Evolutionary conservation across 805 yeast genomes (phyloP).

Genomic region (Saccharomycopsis fibuligera): DNA sequence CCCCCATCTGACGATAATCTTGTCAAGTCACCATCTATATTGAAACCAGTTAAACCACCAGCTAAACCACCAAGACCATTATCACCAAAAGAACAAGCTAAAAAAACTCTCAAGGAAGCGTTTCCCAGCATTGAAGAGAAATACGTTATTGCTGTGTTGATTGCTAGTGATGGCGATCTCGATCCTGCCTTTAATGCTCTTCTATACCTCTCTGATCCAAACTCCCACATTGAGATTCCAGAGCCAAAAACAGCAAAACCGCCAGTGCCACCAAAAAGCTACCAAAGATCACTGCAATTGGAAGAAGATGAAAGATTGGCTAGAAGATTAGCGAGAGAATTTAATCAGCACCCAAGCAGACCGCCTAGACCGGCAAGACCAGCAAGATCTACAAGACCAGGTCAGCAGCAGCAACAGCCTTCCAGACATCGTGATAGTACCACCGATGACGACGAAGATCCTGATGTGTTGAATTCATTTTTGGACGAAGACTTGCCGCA

Average conservation of each 20-base stretch:
- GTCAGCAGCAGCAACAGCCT: conserved; percentile 10
- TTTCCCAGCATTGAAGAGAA: conserved; percentile 74
- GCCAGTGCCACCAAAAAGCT: conserved; percentile 28
- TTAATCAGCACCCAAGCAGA: conserved; percentile 17
- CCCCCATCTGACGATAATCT: conserved; percentile 10
- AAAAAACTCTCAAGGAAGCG: conserved; percentile 68
- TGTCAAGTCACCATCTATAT: conserved; percentile 14
- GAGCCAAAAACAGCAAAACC: conserved; percentile 24
- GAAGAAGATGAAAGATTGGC: conserved; percentile 80
- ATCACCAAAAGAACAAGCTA: conserved; percentile 49
- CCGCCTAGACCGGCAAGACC: conserved; percentile 21
- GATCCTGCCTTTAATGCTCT: conserved; percentile 89
- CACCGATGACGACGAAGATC: conserved; percentile 6
- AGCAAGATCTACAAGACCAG: neutral
- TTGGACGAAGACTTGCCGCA: conserved; percentile 51
- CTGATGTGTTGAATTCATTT: conserved; percentile 37
- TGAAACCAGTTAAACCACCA: conserved; percentile 31
- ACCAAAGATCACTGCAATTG: conserved; percentile 34
- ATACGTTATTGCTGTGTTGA: conserved; percentile 67
- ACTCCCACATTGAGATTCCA: conserved; percentile 29
- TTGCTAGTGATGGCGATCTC: conserved; percentile 75
- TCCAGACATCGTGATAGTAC: conserved; percentile 1
- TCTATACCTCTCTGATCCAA: conserved; percentile 71
- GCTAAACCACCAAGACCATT: conserved; percentile 54
- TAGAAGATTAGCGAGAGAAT: conserved; percentile 67